A percentile compares a stretch with the other conserved stretches of the same genome.
phyloP scores from a whole-genome alignment of 176 grass and related monocot species.

The Typha latifolia region DNA sequence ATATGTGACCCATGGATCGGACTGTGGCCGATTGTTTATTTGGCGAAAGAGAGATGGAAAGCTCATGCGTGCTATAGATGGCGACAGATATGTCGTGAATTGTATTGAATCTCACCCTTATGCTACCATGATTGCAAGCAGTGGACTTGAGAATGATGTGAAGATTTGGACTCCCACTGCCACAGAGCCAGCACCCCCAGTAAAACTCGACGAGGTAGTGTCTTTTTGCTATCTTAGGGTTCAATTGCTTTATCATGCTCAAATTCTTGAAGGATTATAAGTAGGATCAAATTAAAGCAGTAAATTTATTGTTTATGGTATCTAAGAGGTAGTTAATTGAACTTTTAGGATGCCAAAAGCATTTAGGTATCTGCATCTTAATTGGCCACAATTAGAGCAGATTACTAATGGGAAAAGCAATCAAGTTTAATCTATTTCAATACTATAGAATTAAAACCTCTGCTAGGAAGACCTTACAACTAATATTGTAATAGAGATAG shows the following conservation, averaged over 20 bases:
- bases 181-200: slow-evolving; percentile 30
- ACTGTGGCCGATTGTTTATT: slow-evolving; percentile 82
- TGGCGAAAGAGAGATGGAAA: slow-evolving; percentile 78
- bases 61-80: slow-evolving; percentile 60
- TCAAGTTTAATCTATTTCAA: neutral
- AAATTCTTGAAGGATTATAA: slow-evolving; percentile 7
- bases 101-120: slow-evolving; percentile 78
- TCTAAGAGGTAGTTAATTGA: neutral
- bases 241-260: slow-evolving; percentile 14
- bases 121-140: slow-evolving; percentile 51
- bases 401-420: neutral
- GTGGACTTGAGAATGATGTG: slow-evolving; percentile 82
- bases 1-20: slow-evolving; percentile 80
- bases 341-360: neutral
- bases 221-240: slow-evolving; percentile 8
- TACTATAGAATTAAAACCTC: neutral
- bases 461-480: neutral
- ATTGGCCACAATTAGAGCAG: neutral
- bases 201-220: slow-evolving; percentile 64
- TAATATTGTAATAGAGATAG: neutral
- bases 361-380: neutral
- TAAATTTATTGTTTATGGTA: neutral
- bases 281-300: slow-evolving; percentile 3
- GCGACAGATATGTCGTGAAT: slow-evolving; percentile 72
- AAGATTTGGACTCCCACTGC: slow-evolving; percentile 82